Conservation (phyloP, 177 flowering plant species). For the Vitis hybrid region DNA sequence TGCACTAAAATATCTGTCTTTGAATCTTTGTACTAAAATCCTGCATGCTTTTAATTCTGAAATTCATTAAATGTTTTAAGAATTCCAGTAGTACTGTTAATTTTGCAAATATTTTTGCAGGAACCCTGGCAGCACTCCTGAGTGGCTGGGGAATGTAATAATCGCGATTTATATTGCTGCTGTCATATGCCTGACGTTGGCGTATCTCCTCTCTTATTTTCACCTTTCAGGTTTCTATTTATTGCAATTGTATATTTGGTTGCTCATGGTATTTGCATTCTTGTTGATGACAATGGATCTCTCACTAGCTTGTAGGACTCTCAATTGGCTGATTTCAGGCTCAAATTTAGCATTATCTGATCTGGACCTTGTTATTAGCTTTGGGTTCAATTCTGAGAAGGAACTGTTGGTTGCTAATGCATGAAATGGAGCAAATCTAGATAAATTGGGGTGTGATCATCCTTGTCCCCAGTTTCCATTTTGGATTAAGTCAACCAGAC, state of each 20-base stretch:
- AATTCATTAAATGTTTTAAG: neutral
- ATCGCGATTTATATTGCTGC: slow-evolving; percentile 54
- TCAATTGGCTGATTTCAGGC: neutral
- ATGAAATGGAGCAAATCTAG: neutral
- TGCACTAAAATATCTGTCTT: neutral
- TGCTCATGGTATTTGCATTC: neutral
- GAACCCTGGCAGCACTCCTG: slow-evolving; percentile 86
- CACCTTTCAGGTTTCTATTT: slow-evolving; percentile 77
- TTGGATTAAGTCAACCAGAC: neutral
- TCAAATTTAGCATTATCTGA: neutral
- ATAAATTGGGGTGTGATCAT: neutral
- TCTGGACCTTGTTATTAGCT: neutral
- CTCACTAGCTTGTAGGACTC: neutral
- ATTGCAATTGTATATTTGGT: slow-evolving; percentile 3
- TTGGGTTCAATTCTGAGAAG: neutral
- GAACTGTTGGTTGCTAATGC: neutral
- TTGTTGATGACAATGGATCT: neutral
- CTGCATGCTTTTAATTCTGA: neutral
- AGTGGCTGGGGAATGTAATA: slow-evolving; percentile 72
- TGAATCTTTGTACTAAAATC: neutral
- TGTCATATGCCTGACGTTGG: slow-evolving; percentile 68
- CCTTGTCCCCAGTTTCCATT: neutral
- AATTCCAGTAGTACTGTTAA: neutral
- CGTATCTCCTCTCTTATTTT: slow-evolving; percentile 85
- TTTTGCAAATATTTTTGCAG: slow-evolving; percentile 12